phyloP scores from a whole-genome alignment of 768 basidiomycete species.

The Russula olivacea region DNA sequence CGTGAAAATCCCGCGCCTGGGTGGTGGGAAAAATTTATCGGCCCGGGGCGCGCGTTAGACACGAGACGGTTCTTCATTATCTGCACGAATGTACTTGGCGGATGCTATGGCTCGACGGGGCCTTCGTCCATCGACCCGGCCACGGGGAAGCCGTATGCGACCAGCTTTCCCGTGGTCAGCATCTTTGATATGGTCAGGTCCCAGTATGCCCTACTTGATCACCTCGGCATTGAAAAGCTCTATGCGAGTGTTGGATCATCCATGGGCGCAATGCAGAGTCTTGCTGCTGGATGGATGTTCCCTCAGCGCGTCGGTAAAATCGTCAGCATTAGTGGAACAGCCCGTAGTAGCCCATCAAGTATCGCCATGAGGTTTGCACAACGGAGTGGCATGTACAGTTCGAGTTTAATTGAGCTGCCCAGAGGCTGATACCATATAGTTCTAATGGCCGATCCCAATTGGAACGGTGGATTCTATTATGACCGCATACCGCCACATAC shows the following conservation, averaged over 20 bases:
- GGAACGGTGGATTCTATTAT: slow-evolving; percentile 99
- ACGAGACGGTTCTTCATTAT: slow-evolving; percentile 89
- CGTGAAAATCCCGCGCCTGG: slow-evolving; percentile 70
- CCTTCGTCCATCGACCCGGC: slow-evolving; percentile 77
- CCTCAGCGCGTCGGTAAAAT: slow-evolving; percentile 86
- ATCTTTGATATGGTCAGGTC: slow-evolving; percentile 98
- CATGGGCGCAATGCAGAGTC: slow-evolving; percentile 98
- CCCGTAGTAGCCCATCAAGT: slow-evolving; percentile 83
- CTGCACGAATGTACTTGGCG: slow-evolving; percentile 94
- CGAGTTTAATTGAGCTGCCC: not conserved
- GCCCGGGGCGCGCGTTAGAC: slow-evolving; percentile 89
- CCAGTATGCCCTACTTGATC: slow-evolving; percentile 81
- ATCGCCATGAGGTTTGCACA: slow-evolving; percentile 97
- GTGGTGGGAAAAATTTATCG: slow-evolving; percentile 99
- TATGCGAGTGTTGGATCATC: slow-evolving; percentile 93
- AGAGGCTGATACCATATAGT: slow-evolving; percentile 44
- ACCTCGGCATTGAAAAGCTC: slow-evolving; percentile 74
- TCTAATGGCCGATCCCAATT: slow-evolving; percentile 98
- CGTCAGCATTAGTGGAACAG: slow-evolving; percentile 92
- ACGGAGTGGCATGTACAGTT: slow-evolving; percentile 67
- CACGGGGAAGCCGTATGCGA: slow-evolving; percentile 72
- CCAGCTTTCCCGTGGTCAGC: slow-evolving; percentile 83
- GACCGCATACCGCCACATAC: slow-evolving; percentile 91
- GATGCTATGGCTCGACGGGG: slow-evolving; percentile 96
- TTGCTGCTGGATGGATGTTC: slow-evolving; percentile 90